Evolutionary conservation across 169 alveolate genomes (phyloP).

Genomic region (Babesia caballi): DNA sequence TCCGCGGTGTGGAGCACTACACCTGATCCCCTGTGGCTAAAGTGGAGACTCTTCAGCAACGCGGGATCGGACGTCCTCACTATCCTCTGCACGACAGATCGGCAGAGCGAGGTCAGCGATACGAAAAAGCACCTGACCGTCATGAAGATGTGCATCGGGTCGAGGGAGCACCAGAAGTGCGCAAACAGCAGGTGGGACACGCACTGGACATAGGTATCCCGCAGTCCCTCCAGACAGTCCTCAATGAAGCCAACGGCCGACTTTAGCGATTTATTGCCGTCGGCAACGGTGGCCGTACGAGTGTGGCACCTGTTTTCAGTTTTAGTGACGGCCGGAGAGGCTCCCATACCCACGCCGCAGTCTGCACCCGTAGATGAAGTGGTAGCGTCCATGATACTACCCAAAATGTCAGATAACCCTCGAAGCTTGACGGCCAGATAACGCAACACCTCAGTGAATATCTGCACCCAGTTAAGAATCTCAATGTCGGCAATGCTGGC

Average conservation of each 20-base stretch:
- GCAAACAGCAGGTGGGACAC: constrained; percentile 29
- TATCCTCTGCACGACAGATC: neutral
- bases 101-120: neutral
- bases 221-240: neutral
- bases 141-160: constrained; percentile 34
- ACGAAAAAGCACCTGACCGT: constrained; percentile 23
- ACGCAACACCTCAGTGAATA: constrained; percentile 1
- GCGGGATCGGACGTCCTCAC: neutral
- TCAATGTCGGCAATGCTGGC: constrained; percentile 37
- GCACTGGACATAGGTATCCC: constrained; percentile 21
- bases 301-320: neutral
- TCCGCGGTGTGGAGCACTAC: neutral
- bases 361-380: neutral
- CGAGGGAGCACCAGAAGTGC: constrained; percentile 27
- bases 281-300: neutral
- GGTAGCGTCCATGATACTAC: neutral
- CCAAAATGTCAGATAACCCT: neutral
- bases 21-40: neutral
- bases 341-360: neutral
- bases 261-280: neutral
- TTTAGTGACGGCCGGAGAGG: neutral
- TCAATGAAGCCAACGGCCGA: neutral
- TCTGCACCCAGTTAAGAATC: constrained; percentile 51
- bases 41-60: neutral
- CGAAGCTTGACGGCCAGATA: constrained; percentile 12